phyloP scores from a whole-genome alignment of 495 filamentous ascomycete species.

The Trichocladium antarcticum region DNA sequence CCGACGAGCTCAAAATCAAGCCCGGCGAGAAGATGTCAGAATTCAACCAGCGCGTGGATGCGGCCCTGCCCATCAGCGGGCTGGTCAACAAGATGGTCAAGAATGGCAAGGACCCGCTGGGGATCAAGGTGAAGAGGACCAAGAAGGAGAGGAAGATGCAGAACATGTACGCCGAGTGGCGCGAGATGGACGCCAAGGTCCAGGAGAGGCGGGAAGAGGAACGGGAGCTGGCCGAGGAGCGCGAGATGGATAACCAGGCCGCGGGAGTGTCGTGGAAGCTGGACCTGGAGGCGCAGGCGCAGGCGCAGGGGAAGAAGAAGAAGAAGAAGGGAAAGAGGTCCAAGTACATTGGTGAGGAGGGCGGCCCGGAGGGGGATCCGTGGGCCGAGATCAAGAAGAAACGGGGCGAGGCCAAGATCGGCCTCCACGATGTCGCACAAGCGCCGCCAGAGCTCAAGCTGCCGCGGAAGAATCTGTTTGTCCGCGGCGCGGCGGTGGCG shows the following conservation, averaged over 20 bases:
- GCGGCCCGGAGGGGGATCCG: constrained; percentile 50
- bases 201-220: constrained; percentile 50
- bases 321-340: constrained; percentile 43
- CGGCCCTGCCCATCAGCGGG: constrained; percentile 62
- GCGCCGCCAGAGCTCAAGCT: constrained; percentile 65
- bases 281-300: constrained; percentile 28
- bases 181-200: constrained; percentile 49
- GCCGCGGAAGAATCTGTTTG: constrained; percentile 59
- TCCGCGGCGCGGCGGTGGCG: constrained; percentile 58
- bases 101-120: constrained; percentile 40
- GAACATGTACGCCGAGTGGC: constrained; percentile 70
- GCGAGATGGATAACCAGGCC: constrained; percentile 49
- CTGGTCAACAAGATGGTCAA: constrained; percentile 44
- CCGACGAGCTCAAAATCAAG: constrained; percentile 47
- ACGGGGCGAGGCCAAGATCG: constrained; percentile 46
- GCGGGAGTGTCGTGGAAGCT: constrained; percentile 47
- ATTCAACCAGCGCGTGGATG: constrained; percentile 76
- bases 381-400: constrained; percentile 63
- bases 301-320: too few relatives aligned
- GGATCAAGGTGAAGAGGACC: constrained; percentile 49
- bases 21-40: constrained; percentile 74
- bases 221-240: constrained; percentile 52
- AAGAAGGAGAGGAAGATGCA: constrained; percentile 77
- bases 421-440: constrained; percentile 65
- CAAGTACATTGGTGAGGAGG: constrained; percentile 31